Evolutionary conservation across 2,329 filamentous ascomycete species (phyloP).

Genomic region (Colletotrichum plurivorum): DNA sequence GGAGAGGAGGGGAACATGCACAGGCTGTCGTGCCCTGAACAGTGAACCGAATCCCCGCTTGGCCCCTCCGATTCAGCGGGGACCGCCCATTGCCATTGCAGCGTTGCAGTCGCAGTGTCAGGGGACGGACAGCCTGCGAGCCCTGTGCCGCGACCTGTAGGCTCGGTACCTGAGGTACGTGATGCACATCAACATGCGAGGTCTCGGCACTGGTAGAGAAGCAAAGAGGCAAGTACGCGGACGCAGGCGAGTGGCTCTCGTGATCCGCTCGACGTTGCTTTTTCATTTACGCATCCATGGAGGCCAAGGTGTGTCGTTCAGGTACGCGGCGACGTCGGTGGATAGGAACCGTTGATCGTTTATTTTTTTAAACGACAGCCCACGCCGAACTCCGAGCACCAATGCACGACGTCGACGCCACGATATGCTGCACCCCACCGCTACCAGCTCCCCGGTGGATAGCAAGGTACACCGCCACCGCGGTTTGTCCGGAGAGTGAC

Average conservation of each 20-base stretch:
- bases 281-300: slow-evolving; percentile 18
- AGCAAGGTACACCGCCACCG: slow-evolving; percentile 27
- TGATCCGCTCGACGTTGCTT: slow-evolving; percentile 22
- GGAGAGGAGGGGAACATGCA: not conserved
- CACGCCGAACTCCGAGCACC: slow-evolving; percentile 12
- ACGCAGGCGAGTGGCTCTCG: slow-evolving; percentile 21
- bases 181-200: slow-evolving; percentile 20
- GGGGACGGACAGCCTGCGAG: slow-evolving; percentile 16
- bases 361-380: not conserved
- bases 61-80: slow-evolving; percentile 35
- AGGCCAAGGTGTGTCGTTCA: too few relatives aligned
- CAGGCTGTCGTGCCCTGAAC: slow-evolving; percentile 21
- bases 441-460: not conserved
- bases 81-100: not conserved
- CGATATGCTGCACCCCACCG: not conserved
- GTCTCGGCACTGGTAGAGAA: slow-evolving; percentile 32
- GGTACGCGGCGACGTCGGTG: not conserved
- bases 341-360: slow-evolving; percentile 18
- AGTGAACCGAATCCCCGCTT: slow-evolving; percentile 18
- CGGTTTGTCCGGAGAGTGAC: slow-evolving; percentile 4
- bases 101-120: slow-evolving; percentile 23
- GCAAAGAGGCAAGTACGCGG: slow-evolving; percentile 2
- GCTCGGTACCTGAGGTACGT: not conserved
- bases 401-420: not conserved
- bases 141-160: too few relatives aligned